Evolutionary conservation across 2,329 filamentous ascomycete genomes (phyloP).

Genomic region (Aspergillus thermomutatus): DNA sequence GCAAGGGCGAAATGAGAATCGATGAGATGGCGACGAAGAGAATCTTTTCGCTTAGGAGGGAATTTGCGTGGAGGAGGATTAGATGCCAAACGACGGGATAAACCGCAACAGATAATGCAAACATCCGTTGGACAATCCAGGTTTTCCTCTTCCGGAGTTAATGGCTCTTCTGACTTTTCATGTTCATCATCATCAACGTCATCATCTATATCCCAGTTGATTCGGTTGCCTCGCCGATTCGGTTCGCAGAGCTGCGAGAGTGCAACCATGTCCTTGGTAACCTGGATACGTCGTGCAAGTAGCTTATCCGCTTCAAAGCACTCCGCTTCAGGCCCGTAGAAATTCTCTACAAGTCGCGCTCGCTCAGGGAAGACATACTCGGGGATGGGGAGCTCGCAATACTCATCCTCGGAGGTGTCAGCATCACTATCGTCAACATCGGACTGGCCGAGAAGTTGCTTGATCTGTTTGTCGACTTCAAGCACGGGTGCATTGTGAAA

Average conservation of each 20-base stretch:
- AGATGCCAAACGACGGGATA: conserved; percentile 19
- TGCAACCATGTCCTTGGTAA: conserved; percentile 28
- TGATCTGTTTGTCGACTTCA: conserved; percentile 25
- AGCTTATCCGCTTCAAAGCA: conserved; percentile 22
- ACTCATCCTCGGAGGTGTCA: conserved; percentile 67
- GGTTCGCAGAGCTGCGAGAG: conserved; percentile 22
- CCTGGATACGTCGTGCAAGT: conserved; percentile 23
- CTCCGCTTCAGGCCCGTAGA: conserved; percentile 24
- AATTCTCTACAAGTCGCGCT: conserved; percentile 24
- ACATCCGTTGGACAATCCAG: conserved; percentile 20
- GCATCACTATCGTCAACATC: conserved; percentile 66
- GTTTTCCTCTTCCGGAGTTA: conserved; percentile 10
- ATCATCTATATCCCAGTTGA: conserved; percentile 20
- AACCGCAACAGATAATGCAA: conserved; percentile 26
- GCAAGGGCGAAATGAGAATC: conserved; percentile 19
- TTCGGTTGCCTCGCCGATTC: conserved; percentile 21
- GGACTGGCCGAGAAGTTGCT: conserved; percentile 21
- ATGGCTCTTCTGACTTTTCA: conserved; percentile 16
- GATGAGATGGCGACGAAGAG: conserved; percentile 23
- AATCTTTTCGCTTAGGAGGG: conserved; percentile 20
- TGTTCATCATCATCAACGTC: conserved; percentile 9
- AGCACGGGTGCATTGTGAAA: conserved; percentile 22
- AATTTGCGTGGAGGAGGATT: conserved; percentile 25
- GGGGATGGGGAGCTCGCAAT: conserved; percentile 58
- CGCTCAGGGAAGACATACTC: conserved; percentile 24